Percentiles rank a stretch among this genome's conserved stretches.
Evolutionary conservation across 129 eudicot species (phyloP).

Genomic region (Centella asiatica): DNA sequence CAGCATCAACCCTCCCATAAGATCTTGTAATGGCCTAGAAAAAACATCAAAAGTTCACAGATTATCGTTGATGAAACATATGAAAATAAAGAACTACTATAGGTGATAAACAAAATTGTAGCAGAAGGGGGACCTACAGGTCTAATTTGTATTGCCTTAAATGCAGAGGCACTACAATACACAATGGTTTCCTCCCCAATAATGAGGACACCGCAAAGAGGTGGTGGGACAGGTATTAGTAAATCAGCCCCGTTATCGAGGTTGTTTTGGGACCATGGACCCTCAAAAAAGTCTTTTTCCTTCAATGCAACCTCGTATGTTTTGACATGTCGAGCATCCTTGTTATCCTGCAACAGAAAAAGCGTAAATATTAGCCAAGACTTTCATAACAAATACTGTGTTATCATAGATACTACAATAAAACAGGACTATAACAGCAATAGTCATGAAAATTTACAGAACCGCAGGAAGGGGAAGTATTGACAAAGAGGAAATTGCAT

Average conservation of each 20-base stretch:
- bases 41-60: neutral
- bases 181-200: slow-evolving; percentile 90
- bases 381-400: too few relatives aligned
- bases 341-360: slow-evolving; percentile 64
- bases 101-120: neutral
- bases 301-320: slow-evolving; percentile 87
- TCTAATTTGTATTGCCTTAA: slow-evolving; percentile 85
- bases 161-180: slow-evolving; percentile 82
- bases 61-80: too few relatives aligned
- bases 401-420: slow-evolving; percentile 1
- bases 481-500: too few relatives aligned
- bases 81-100: neutral
- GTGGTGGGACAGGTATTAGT: slow-evolving; percentile 91
- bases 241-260: slow-evolving; percentile 86
- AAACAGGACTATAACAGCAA: too few relatives aligned
- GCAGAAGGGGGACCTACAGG: slow-evolving; percentile 49
- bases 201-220: slow-evolving; percentile 83
- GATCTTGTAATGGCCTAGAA: slow-evolving; percentile 73
- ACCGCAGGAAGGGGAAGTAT: neutral
- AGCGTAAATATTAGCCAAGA: neutral
- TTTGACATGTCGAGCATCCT: slow-evolving; percentile 95
- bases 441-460: too few relatives aligned
- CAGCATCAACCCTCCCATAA: slow-evolving; percentile 89
- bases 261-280: slow-evolving; percentile 92
- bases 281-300: slow-evolving; percentile 74